phyloP scores from a whole-genome alignment of 2,329 filamentous ascomycete species.

The Sporothrix globosa region DNA sequence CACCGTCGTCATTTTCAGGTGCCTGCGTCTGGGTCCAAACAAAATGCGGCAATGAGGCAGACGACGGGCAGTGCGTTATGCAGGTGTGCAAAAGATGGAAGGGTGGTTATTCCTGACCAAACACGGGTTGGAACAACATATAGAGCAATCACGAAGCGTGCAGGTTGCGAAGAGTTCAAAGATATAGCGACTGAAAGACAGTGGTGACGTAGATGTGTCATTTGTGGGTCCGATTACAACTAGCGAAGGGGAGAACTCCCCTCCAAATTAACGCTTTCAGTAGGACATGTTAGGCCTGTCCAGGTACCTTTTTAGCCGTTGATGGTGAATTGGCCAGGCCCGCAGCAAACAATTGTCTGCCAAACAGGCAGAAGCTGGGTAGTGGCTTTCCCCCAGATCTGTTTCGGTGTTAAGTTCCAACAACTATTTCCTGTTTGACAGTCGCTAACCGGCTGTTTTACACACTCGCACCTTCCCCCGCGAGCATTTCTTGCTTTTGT shows the following conservation, averaged over 20 bases:
- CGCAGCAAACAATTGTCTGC: no score
- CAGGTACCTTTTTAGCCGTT: no score
- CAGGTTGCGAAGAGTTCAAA: neutral
- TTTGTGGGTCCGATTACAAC: neutral
- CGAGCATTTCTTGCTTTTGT: neutral
- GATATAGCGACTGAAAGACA: neutral
- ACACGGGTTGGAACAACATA: neutral
- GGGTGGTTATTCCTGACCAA: neutral
- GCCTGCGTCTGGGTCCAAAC: neutral
- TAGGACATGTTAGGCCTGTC: no score
- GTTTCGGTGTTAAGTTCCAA: neutral
- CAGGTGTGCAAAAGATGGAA: neutral
- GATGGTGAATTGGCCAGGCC: no score
- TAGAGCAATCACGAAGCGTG: neutral
- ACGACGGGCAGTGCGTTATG: neutral
- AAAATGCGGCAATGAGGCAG: neutral
- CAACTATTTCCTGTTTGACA: neutral
- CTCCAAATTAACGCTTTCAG: neutral
- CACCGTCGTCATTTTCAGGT: constrained; percentile 13
- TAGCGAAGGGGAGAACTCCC: neutral
- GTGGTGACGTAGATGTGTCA: constrained; percentile 17
- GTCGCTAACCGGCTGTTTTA: neutral
- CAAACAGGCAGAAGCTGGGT: no score
- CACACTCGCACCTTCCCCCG: neutral
- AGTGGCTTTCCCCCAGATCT: neutral